Conservation (phyloP, 345 rosid species). For the Populus davidiana region DNA sequence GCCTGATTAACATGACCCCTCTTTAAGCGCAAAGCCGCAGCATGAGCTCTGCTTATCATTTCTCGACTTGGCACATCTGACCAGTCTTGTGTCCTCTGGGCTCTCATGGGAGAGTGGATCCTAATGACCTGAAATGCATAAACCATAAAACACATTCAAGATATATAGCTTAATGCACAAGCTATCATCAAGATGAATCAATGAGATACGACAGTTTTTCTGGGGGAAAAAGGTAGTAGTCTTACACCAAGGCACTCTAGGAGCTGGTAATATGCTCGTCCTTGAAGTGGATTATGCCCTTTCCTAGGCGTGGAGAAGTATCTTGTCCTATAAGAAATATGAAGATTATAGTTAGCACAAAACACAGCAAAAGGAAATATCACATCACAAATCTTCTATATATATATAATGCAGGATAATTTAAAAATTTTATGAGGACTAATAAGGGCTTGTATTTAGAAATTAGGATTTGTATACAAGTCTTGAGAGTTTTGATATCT, state of each 20-base stretch:
- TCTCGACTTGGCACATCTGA: constrained; percentile 79
- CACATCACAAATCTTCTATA: neutral
- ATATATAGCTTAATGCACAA: neutral
- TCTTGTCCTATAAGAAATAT: constrained; percentile 59
- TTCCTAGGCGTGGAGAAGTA: constrained; percentile 88
- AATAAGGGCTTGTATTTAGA: too few species aligned
- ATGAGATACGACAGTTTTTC: neutral
- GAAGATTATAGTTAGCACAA: neutral
- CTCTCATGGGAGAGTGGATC: constrained; percentile 94
- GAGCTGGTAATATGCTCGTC: constrained; percentile 94
- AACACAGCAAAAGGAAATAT: neutral
- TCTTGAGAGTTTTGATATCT: too few species aligned
- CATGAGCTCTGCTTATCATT: constrained; percentile 65
- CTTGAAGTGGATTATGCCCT: constrained; percentile 99
- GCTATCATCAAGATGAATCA: neutral
- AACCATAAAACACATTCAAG: constrained; percentile 6
- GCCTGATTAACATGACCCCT: constrained; percentile 40
- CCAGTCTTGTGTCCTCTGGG: constrained; percentile 73
- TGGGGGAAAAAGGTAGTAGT: neutral
- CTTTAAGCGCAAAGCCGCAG: constrained; percentile 72
- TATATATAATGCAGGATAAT: neutral
- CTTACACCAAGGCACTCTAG: constrained; percentile 96
- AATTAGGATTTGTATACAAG: too few species aligned
- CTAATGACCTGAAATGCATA: constrained; percentile 64
- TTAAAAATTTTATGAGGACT: too few species aligned